Percentiles rank a stretch among this genome's conserved stretches.
phyloP scores from a whole-genome alignment of 148 eudicot genomes.

The Silene uniflora region DNA sequence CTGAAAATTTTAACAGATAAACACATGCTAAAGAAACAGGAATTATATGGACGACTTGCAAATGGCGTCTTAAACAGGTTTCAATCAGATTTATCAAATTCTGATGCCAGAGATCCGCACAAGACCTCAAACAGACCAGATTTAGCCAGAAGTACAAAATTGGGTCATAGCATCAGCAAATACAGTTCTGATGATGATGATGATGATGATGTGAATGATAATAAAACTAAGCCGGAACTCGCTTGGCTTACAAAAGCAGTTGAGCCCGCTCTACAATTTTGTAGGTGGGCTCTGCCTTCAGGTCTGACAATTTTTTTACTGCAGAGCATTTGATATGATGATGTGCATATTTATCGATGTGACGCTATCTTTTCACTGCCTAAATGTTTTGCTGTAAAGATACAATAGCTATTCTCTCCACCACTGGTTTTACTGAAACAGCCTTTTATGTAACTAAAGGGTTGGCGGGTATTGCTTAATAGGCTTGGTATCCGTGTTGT shows the following conservation, averaged over 20 bases:
- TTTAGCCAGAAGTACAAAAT: slow-evolving; percentile 24
- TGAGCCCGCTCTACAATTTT: slow-evolving; percentile 81
- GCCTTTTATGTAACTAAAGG: not conserved
- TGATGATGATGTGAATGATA: slow-evolving; percentile 53
- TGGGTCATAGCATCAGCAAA: slow-evolving; percentile 30
- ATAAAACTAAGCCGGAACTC: slow-evolving; percentile 61
- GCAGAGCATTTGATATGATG: not conserved
- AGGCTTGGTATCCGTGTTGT: too few relatives aligned
- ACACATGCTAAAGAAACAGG: slow-evolving; percentile 35
- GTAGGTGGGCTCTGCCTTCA: slow-evolving; percentile 67
- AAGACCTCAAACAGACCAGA: slow-evolving; percentile 27
- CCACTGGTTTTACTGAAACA: not conserved
- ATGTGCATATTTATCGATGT: not conserved
- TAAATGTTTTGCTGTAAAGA: not conserved
- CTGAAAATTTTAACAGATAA: slow-evolving; percentile 11
- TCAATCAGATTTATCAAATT: slow-evolving; percentile 45
- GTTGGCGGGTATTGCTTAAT: too few relatives aligned
- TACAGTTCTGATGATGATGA: slow-evolving; percentile 58
- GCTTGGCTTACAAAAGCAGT: slow-evolving; percentile 82
- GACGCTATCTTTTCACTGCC: not conserved
- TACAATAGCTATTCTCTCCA: not conserved
- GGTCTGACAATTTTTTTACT: slow-evolving; percentile 40
- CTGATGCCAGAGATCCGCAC: slow-evolving; percentile 31
- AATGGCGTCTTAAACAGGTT: slow-evolving; percentile 39
- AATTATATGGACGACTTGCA: slow-evolving; percentile 37